Evolutionary conservation across 768 basidiomycete species (phyloP), one percentile per base, ranked within the genome.

Genomic region (Pholiota conissans): DNA sequence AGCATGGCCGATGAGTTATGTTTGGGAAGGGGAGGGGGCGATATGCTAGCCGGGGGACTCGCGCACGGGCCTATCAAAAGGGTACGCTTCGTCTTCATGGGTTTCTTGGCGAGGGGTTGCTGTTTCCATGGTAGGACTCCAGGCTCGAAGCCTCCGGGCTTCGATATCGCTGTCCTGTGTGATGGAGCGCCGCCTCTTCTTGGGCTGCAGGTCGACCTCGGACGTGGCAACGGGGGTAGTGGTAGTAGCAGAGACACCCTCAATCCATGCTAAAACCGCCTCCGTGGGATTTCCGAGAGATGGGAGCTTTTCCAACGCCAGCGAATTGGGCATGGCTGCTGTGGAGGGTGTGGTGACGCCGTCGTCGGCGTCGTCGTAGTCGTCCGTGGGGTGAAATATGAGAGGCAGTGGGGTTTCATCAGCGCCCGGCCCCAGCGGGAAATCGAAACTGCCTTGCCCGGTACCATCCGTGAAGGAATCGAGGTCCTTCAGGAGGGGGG

Each of bases 391-490:
- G 42, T 64, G 64, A 58, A 67, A 69, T 53, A 79, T 64, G 51
- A 71, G 71, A 24, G 68, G 64, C 24, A 63, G 57, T 28, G 39
- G 53, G 32, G 52, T 46, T 22, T 79, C 73, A 61, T 75, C 72
- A 47, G 69, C 68, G 35, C 65, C 69, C 39, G 72, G 71, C 32
- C 69, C 67, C 55, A 77, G 68, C 37, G 76, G 65, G 51, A 75
- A 79, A 60, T 81, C 80, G 68, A 83, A 84, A 59, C 80, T 81
- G 45, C 83, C 83, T 56, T 71, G 68, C 14, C 74, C 77, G 8
- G 80, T 82, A 29, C 83, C 83, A 47, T 84, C 83, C n/a, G 82
- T 83, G 72, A 85, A 85, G 53, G 81, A 79, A 59, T 84, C 83
- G 29, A 78, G 66, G 64, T 85, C 84, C 68, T 80, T 84, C 64